Conservation (phyloP, 441 rosid species). For the Adansonia rubrostipa region DNA sequence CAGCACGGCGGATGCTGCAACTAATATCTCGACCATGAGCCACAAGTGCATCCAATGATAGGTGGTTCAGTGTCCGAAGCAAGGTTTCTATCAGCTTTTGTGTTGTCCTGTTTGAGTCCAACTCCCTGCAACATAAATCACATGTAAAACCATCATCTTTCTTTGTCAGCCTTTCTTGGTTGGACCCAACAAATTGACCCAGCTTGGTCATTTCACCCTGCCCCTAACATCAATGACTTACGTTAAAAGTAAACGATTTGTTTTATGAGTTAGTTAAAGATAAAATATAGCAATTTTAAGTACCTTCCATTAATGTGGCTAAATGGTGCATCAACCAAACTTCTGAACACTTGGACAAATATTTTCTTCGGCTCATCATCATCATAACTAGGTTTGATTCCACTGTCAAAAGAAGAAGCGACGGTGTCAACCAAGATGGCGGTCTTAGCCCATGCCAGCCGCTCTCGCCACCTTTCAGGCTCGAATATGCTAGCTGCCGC, state of each 20-base stretch:
- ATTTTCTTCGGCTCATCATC: constrained; percentile 43
- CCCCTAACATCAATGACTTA: neutral
- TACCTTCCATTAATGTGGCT: constrained; percentile 47
- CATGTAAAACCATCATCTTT: neutral
- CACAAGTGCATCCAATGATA: constrained; percentile 60
- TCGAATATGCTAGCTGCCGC: constrained; percentile 82
- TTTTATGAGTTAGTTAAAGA: neutral
- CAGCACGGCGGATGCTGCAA: constrained; percentile 56
- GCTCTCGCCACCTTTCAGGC: constrained; percentile 69
- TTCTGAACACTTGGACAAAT: constrained; percentile 52
- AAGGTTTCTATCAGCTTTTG: constrained; percentile 48
- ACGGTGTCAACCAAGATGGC: constrained; percentile 55
- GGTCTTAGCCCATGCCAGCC: constrained; percentile 87
- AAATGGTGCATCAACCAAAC: constrained; percentile 24
- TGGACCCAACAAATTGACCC: neutral
- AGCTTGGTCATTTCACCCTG: neutral
- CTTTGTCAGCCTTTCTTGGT: constrained; percentile 2
- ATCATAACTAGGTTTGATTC: constrained; percentile 22
- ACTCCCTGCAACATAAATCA: constrained; percentile 38
- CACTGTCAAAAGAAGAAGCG: constrained; percentile 35
- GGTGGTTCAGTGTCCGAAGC: constrained; percentile 56
- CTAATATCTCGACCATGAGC: constrained; percentile 61
- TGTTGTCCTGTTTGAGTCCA: constrained; percentile 31
- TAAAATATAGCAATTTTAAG: neutral
- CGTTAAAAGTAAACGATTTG: neutral